Percentiles rank a stretch among this genome's conserved stretches.
These are phyloP conservation scores for Psilocybe cyanescens DNA, from an alignment of 768 basidiomycete genomes.

Conservation along the genomic window DNA sequence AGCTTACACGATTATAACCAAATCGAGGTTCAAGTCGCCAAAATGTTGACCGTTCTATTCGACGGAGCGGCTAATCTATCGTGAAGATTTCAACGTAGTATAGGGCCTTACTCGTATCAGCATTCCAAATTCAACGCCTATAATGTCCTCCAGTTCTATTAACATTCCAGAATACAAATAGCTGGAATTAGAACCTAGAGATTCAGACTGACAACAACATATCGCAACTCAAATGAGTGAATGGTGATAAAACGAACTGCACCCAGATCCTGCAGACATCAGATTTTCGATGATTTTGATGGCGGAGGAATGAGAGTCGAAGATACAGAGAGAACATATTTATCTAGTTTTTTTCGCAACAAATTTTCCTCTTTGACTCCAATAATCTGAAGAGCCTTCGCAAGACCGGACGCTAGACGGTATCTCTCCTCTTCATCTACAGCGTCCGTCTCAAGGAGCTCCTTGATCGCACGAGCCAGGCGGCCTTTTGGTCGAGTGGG, in stretches of 20 bases:
- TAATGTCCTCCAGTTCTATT: neutral
- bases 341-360: conserved; percentile 71
- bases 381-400: conserved; percentile 48
- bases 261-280: neutral
- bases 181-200: too few species aligned
- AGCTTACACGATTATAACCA: too few species aligned
- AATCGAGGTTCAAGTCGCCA: conserved; percentile 32
- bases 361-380: conserved; percentile 69
- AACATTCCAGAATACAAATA: too few species aligned
- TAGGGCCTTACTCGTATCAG: neutral
- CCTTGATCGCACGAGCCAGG: conserved; percentile 68
- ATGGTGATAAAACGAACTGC: too few species aligned
- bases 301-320: conserved; percentile 11
- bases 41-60: conserved; percentile 50
- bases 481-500: conserved; percentile 64
- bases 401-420: conserved; percentile 52
- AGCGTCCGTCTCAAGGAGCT: conserved; percentile 58
- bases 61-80: conserved; percentile 27
- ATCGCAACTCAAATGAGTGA: too few species aligned
- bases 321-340: conserved; percentile 41
- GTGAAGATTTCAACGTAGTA: conserved; percentile 20
- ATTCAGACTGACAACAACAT: too few species aligned
- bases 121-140: neutral
- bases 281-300: neutral
- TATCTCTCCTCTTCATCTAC: conserved; percentile 49